A percentile compares a stretch with the other conserved stretches of the same genome.
Conservation (phyloP, 768 basidiomycete genomes). For the Leccinum broughii region DNA sequence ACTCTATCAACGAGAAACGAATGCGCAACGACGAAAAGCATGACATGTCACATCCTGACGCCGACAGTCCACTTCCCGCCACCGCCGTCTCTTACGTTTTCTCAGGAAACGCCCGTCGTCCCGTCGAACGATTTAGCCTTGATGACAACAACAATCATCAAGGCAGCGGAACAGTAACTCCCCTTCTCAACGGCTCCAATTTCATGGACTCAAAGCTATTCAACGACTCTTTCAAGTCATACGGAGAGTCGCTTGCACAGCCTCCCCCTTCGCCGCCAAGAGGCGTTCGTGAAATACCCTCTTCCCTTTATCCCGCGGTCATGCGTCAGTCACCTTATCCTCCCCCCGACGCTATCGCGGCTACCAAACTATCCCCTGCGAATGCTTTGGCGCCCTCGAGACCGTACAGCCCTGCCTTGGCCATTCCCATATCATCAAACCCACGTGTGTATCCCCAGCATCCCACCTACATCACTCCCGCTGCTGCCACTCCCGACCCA, state of each 20-base stretch:
- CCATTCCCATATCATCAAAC: constrained; percentile 60
- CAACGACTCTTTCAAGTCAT: constrained; percentile 34
- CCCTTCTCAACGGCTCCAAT: constrained; percentile 28
- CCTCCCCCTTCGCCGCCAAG: constrained; percentile 26
- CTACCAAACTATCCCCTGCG: constrained; percentile 43
- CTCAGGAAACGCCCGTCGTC: constrained; percentile 46
- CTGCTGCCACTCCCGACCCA: constrained; percentile 48
- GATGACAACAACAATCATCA: constrained; percentile 39
- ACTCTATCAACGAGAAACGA: constrained; percentile 26
- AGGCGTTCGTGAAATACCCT: constrained; percentile 27
- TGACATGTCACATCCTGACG: constrained; percentile 16
- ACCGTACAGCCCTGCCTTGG: constrained; percentile 43
- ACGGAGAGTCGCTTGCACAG: constrained; percentile 28
- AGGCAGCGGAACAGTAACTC: constrained; percentile 17
- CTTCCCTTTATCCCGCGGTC: constrained; percentile 39
- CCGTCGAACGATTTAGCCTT: constrained; percentile 52
- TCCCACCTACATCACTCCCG: constrained; percentile 72
- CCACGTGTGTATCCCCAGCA: constrained; percentile 71
- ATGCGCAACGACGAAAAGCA: constrained; percentile 25
- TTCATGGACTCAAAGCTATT: constrained; percentile 30
- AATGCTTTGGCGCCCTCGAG: constrained; percentile 61
- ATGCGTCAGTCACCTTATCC: constrained; percentile 51
- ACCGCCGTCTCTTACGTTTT: constrained; percentile 46
- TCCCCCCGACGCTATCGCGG: constrained; percentile 33
- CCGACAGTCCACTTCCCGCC: constrained; percentile 25